These are phyloP conservation scores for Amphichorda felina DNA, from an alignment of 2,329 filamentous ascomycete genomes.

Conservation along the genomic window DNA sequence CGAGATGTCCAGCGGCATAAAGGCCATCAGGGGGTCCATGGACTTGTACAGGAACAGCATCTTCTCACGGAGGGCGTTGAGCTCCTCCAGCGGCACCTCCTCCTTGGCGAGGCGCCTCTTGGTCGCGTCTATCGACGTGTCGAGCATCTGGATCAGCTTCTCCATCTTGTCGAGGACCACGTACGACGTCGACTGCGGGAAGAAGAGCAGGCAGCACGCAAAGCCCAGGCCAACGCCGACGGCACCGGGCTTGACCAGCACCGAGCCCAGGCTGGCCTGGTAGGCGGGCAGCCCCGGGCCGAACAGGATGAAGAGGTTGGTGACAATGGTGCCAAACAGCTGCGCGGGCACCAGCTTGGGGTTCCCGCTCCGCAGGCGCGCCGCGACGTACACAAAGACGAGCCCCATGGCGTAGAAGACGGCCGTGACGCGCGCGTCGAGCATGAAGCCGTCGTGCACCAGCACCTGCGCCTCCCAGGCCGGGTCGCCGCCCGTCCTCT, in stretches of 20 bases:
- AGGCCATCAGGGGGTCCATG: conserved; percentile 24
- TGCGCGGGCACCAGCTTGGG: conserved; percentile 30
- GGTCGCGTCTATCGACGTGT: conserved; percentile 18
- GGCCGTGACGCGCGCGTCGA: conserved; percentile 30
- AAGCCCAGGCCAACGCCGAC: conserved; percentile 31
- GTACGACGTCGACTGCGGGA: conserved; percentile 35
- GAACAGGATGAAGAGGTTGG: conserved; percentile 30
- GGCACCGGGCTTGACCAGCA: conserved; percentile 30
- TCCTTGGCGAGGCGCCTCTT: conserved; percentile 9
- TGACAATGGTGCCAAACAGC: conserved; percentile 33
- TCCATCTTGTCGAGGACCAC: conserved; percentile 22
- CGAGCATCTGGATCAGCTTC: conserved; percentile 16
- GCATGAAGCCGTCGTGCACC: conserved; percentile 31
- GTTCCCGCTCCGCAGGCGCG: conserved; percentile 29
- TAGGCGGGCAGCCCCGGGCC: conserved; percentile 29
- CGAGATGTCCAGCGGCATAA: conserved; percentile 33
- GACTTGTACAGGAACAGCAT: conserved; percentile 23
- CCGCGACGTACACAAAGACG: conserved; percentile 29
- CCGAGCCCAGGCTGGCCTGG: conserved; percentile 20
- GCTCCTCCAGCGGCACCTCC: conserved; percentile 11
- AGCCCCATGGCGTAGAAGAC: conserved; percentile 24
- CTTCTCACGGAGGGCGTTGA: conserved; percentile 13
- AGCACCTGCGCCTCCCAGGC: conserved; percentile 19
- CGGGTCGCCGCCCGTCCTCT: conserved; percentile 8
- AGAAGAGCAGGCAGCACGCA: conserved; percentile 30